Evolutionary conservation across 2,329 filamentous ascomycete species (phyloP).

Genomic region (Talaromyces funiculosus): DNA sequence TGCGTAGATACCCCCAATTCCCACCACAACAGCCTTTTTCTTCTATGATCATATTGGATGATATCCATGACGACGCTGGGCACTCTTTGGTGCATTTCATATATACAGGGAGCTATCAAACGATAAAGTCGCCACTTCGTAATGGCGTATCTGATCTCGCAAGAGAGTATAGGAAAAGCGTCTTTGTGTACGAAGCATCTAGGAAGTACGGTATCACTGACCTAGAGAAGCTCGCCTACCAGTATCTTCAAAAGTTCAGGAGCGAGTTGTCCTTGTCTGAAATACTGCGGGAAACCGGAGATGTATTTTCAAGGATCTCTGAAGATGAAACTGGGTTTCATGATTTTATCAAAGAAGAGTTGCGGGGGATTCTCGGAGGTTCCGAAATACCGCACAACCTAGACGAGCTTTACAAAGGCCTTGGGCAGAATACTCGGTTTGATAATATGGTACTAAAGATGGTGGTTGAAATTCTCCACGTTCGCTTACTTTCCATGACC

Average conservation of each 20-base stretch:
- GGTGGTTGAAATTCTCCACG: neutral
- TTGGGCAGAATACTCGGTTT: neutral
- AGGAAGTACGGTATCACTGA: constrained; percentile 11
- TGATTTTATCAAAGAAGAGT: neutral
- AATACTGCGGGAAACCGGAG: neutral
- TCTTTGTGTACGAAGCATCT: constrained; percentile 18
- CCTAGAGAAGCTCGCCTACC: constrained; percentile 7
- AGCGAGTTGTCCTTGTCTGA: constrained; percentile 1
- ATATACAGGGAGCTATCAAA: constrained; percentile 17
- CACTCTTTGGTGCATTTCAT: constrained; percentile 20
- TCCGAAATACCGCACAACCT: neutral
- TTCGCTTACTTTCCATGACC: neutral
- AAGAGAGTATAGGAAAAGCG: constrained; percentile 16
- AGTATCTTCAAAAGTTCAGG: constrained; percentile 16
- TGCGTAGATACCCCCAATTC: neutral
- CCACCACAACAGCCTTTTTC: neutral
- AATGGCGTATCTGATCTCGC: neutral
- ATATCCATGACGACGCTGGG: constrained; percentile 23
- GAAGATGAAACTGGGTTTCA: neutral
- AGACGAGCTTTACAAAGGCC: neutral
- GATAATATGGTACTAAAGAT: constrained; percentile 1
- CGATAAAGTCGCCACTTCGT: constrained; percentile 4
- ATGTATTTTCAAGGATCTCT: neutral
- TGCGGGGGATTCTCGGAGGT: neutral
- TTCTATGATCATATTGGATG: constrained; percentile 19